Conservation (phyloP, 495 filamentous ascomycete genomes). For the Neurospora sp. region DNA sequence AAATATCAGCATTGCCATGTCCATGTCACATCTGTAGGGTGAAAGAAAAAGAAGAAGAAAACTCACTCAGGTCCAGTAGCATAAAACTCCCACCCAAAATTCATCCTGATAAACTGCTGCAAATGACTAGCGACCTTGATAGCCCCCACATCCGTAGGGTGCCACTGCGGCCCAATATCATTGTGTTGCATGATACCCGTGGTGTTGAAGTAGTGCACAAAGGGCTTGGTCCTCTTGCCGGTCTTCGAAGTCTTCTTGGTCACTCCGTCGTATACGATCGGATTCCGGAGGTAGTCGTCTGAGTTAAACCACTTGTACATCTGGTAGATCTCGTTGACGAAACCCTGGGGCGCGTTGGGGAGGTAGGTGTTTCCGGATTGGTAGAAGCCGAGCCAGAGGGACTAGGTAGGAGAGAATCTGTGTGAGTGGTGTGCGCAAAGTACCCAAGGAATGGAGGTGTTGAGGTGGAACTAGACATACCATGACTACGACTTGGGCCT, state of each 20-base stretch:
- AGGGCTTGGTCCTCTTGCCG: conserved; percentile 31
- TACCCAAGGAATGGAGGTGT: not conserved
- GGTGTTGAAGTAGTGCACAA: conserved; percentile 61
- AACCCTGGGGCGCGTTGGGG: conserved; percentile 38
- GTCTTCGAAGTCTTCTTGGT: conserved; percentile 30
- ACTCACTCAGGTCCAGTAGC: conserved; percentile 49
- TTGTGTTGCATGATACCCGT: conserved; percentile 60
- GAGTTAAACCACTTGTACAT: conserved; percentile 51
- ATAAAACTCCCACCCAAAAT: conserved; percentile 51
- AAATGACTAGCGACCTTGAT: conserved; percentile 59
- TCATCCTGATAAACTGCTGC: conserved; percentile 42
- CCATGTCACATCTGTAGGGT: not conserved
- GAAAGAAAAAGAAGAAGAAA: not conserved
- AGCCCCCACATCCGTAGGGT: conserved; percentile 58
- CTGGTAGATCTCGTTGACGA: conserved; percentile 39
- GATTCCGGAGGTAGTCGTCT: conserved; percentile 31
- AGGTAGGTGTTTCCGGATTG: conserved; percentile 43
- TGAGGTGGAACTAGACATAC: conserved; percentile 23
- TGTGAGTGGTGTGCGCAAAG: not conserved
- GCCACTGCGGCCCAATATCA: conserved; percentile 53
- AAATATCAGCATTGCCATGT: not conserved
- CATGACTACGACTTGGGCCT: conserved; percentile 54
- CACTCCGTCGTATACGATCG: conserved; percentile 32
- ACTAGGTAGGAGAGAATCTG: conserved; percentile 20
- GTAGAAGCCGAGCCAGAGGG: conserved; percentile 54